Evolutionary conservation across 169 alveolate species (phyloP).

Genomic region (Babesia ovis): DNA sequence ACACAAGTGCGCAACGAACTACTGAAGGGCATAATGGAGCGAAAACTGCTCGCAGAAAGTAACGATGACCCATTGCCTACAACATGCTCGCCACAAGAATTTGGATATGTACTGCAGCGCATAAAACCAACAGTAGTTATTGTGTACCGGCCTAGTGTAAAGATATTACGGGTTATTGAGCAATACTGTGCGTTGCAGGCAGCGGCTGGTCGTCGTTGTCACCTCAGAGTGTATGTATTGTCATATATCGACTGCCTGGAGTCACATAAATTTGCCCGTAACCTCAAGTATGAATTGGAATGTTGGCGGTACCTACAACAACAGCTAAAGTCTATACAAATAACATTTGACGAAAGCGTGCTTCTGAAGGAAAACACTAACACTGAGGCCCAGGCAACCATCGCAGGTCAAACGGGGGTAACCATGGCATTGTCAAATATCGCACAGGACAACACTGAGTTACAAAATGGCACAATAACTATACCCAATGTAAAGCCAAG

Average conservation of each 20-base stretch:
- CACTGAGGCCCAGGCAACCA: not conserved
- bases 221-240: constrained; percentile 47
- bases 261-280: constrained; percentile 53
- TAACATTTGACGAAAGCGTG: constrained; percentile 51
- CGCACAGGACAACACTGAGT: not conserved
- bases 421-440: not conserved
- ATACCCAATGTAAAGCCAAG: constrained; percentile 50
- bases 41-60: constrained; percentile 17
- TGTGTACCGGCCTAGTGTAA: constrained; percentile 53
- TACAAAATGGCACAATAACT: constrained; percentile 36
- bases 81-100: constrained; percentile 32
- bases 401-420: not conserved
- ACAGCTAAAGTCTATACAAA: constrained; percentile 33
- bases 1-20: constrained; percentile 3
- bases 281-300: constrained; percentile 48
- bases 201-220: not conserved
- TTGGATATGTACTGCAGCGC: constrained; percentile 19
- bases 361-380: constrained; percentile 2
- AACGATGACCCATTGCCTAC: constrained; percentile 11
- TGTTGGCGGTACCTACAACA: constrained; percentile 55
- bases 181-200: constrained; percentile 58
- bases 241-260: constrained; percentile 62
- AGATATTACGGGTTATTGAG: constrained; percentile 64
- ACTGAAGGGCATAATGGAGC: constrained; percentile 36
- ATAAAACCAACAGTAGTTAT: constrained; percentile 46